Evolutionary conservation across 805 yeast genomes (phyloP).

Genomic region (Wickerhamia fluorescens): DNA sequence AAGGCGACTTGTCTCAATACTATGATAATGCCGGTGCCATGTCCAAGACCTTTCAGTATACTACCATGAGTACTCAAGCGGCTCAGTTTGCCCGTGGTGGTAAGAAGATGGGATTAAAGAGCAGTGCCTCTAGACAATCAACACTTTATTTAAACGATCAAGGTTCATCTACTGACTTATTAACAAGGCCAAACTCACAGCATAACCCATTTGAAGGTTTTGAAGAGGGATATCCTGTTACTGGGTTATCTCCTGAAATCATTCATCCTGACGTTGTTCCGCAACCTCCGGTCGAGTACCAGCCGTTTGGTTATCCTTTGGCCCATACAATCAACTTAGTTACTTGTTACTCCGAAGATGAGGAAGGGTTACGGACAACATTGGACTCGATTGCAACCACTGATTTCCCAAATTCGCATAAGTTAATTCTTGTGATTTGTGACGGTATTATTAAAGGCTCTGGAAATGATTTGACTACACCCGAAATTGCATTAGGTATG

Average conservation of each 20-base stretch:
- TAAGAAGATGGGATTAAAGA: conserved; percentile 8
- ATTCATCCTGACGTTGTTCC: conserved; percentile 77
- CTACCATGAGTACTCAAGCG: conserved; percentile 66
- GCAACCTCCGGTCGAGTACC: conserved; percentile 85
- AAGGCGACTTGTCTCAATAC: conserved; percentile 29
- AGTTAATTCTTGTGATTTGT: conserved; percentile 75
- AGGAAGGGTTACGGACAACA: conserved; percentile 77
- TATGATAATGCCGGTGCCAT: conserved; percentile 25
- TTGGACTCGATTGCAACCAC: conserved; percentile 92
- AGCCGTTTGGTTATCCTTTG: conserved; percentile 82
- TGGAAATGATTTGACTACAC: conserved; percentile 82
- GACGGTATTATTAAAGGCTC: conserved; percentile 95
- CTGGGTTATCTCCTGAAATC: conserved; percentile 49
- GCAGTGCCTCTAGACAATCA: conserved; percentile 19
- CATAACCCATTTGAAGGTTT: conserved; percentile 27
- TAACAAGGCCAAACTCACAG: conserved; percentile 20
- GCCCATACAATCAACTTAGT: conserved; percentile 42
- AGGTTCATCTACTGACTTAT: conserved; percentile 28
- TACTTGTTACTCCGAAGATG: conserved; percentile 94
- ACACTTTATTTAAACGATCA: conserved; percentile 23
- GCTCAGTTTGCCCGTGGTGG: conserved; percentile 21
- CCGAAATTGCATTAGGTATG: conserved; percentile 82
- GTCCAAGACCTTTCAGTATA: conserved; percentile 37
- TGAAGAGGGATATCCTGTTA: conserved; percentile 29
- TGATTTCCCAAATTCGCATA: conserved; percentile 93